A percentile compares a stretch with the other conserved stretches of the same genome.
These are phyloP conservation scores for Cydonia oblonga DNA, from an alignment of 331 rosid species.

Conservation along the genomic window DNA sequence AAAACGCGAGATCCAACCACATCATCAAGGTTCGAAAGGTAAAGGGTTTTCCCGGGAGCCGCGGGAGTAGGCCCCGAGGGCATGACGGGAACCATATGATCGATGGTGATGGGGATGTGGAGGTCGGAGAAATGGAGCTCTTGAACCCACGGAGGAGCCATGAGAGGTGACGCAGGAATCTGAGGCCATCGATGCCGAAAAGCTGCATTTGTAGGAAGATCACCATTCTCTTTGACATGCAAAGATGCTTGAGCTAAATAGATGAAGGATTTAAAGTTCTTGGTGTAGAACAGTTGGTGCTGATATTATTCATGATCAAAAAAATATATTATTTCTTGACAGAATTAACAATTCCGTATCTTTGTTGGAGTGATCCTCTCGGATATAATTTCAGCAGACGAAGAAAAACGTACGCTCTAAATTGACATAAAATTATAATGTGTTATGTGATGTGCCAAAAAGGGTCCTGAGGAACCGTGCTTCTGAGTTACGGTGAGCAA, in stretches of 20 bases:
- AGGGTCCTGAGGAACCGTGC: not conserved
- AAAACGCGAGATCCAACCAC: slow-evolving; percentile 71
- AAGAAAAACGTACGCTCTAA: too few species aligned
- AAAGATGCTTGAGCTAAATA: slow-evolving; percentile 47
- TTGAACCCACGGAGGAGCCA: slow-evolving; percentile 75
- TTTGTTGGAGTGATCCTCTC: not conserved
- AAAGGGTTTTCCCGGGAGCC: slow-evolving; percentile 32
- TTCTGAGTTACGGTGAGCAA: too few species aligned
- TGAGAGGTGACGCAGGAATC: slow-evolving; percentile 22
- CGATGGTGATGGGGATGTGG: slow-evolving; percentile 34
- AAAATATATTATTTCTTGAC: slow-evolving; percentile 1
- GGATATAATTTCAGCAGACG: not conserved
- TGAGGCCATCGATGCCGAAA: slow-evolving; percentile 14
- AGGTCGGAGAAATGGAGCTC: slow-evolving; percentile 55
- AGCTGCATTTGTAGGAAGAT: slow-evolving; percentile 60
- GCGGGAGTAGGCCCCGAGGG: slow-evolving; percentile 45
- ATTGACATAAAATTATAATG: not conserved
- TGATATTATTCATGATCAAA: slow-evolving; percentile 18
- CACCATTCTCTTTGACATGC: slow-evolving; percentile 30
- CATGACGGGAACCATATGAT: slow-evolving; percentile 20
- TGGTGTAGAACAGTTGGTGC: slow-evolving; percentile 36
- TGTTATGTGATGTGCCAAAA: not conserved
- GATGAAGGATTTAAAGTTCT: slow-evolving; percentile 16
- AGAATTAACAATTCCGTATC: not conserved
- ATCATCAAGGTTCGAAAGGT: slow-evolving; percentile 79